Evolutionary conservation across 805 yeast genomes (phyloP).

Genomic region (Teunomyces aglyptinius): DNA sequence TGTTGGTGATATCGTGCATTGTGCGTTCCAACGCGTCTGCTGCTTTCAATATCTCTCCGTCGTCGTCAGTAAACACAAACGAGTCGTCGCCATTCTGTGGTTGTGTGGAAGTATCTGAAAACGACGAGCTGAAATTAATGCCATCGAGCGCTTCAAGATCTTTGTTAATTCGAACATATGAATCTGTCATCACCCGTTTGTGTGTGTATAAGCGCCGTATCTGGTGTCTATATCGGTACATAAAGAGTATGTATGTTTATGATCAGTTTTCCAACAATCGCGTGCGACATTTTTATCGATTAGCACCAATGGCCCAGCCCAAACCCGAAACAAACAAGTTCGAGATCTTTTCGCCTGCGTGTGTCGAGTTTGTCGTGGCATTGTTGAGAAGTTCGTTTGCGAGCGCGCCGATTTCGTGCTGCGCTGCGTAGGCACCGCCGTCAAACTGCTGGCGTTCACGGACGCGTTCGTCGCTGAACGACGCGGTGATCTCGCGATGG

Average conservation of each 20-base stretch:
- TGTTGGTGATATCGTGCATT: neutral
- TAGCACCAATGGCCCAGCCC: constrained; percentile 66
- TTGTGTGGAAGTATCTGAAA: neutral
- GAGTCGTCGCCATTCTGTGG: constrained; percentile 7
- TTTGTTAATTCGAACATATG: neutral
- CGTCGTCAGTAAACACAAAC: constrained; percentile 13
- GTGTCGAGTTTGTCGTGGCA: constrained; percentile 30
- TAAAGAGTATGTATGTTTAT: neutral
- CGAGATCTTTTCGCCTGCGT: constrained; percentile 47
- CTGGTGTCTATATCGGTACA: neutral
- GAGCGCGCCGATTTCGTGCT: constrained; percentile 13
- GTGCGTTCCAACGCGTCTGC: constrained; percentile 3
- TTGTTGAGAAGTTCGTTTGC: constrained; percentile 30
- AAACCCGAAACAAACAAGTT: constrained; percentile 52
- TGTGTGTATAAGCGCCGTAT: constrained; percentile 3
- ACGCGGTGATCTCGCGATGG: constrained; percentile 33
- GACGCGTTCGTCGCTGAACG: constrained; percentile 10
- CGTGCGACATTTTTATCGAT: constrained; percentile 7
- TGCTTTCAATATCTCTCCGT: constrained; percentile 10
- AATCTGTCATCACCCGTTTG: neutral
- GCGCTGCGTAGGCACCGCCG: neutral
- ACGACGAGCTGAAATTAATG: constrained; percentile 10
- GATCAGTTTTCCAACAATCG: neutral
- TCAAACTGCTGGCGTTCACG: constrained; percentile 6
- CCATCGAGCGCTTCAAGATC: constrained; percentile 5